A percentile compares a stretch with the other conserved stretches of the same genome.
These are phyloP conservation scores for Candida albicans DNA, from an alignment of 1,139 yeast species.

Conservation along the genomic window DNA sequence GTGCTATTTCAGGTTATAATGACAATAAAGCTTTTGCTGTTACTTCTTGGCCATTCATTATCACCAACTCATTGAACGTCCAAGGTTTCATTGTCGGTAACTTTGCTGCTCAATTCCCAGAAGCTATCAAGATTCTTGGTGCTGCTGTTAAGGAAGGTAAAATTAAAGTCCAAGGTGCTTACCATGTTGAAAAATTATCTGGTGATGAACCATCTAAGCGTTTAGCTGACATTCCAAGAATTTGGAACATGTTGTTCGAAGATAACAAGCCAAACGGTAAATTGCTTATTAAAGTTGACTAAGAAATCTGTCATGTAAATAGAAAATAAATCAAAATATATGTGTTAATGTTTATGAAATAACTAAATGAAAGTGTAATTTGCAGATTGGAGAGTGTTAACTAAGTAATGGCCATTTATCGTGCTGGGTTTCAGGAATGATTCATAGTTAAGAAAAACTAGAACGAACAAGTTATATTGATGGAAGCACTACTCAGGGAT, in stretches of 20 bases:
- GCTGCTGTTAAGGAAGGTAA: conserved; percentile 42
- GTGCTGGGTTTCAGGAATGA: too few relatives aligned
- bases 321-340: background rate
- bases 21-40: conserved; percentile 34
- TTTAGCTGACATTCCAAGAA: conserved; percentile 26
- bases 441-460: too few relatives aligned
- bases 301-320: background rate
- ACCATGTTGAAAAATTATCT: conserved; percentile 9
- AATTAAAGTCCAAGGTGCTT: conserved; percentile 29
- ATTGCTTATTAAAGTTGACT: conserved; percentile 29
- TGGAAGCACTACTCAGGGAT: too few relatives aligned
- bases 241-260: conserved; percentile 30
- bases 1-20: conserved; percentile 62
- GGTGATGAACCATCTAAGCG: conserved; percentile 17
- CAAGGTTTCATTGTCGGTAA: conserved; percentile 51
- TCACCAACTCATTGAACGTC: conserved; percentile 48
- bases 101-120: conserved; percentile 29
- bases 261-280: conserved; percentile 34
- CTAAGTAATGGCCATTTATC: too few relatives aligned
- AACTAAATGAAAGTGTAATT: too few relatives aligned
- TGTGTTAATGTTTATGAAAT: too few relatives aligned
- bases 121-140: conserved; percentile 35
- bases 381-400: too few relatives aligned
- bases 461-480: too few relatives aligned
- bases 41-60: conserved; percentile 41